These are phyloP conservation scores for Neltuma alba DNA, from an alignment of 306 rosid genomes.

Conservation along the genomic window DNA sequence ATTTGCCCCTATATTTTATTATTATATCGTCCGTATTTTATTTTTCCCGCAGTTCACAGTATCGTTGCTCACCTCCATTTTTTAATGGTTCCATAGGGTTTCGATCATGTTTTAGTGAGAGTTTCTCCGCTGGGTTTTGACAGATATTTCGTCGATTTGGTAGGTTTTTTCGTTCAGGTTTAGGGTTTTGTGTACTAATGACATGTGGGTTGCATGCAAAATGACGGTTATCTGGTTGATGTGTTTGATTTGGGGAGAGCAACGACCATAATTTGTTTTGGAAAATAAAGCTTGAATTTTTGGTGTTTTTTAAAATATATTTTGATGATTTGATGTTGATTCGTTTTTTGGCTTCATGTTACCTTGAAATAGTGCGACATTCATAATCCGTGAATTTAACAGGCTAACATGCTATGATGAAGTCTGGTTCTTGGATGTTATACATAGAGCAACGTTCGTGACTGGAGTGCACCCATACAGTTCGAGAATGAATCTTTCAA, in stretches of 20 bases:
- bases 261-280: conserved; percentile 26
- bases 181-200: conserved; percentile 57
- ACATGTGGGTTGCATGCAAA: conserved; percentile 39
- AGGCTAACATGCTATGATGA: conserved; percentile 42
- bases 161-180: conserved; percentile 49
- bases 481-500: conserved; percentile 68
- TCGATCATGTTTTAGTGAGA: conserved; percentile 26
- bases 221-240: conserved; percentile 25
- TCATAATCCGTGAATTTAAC: conserved; percentile 45
- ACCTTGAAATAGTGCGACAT: conserved; percentile 50
- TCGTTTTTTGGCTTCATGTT: conserved; percentile 15
- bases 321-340: conserved; percentile 20
- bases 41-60: conserved; percentile 64
- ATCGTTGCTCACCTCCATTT: conserved; percentile 64
- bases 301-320: not conserved
- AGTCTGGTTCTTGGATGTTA: conserved; percentile 46
- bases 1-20: not conserved
- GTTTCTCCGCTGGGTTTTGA: conserved; percentile 3
- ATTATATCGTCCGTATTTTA: conserved; percentile 45
- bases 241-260: conserved; percentile 23
- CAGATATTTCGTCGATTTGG: conserved; percentile 43
- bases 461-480: conserved; percentile 53
- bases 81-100: conserved; percentile 68
- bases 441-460: conserved; percentile 34
- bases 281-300: conserved; percentile 12